Base-by-base conservation (phyloP, 148 eudicot species). In the Chenopodium formosanum region DNA sequence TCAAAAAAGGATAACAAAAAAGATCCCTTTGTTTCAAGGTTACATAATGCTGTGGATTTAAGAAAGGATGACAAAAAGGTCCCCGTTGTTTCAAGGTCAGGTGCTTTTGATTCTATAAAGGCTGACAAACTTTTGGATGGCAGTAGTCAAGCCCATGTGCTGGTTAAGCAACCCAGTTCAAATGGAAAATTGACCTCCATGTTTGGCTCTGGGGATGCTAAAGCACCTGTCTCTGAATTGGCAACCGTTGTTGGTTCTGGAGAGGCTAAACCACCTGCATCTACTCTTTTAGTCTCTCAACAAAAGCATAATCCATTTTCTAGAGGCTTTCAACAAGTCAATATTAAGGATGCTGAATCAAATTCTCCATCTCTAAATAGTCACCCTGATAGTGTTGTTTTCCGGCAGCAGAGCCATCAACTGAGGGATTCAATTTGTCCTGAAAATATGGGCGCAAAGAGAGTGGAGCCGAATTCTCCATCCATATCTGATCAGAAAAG, bases 401-500 rank as follows among this genome's bases (percentile, higher is more conserved):
- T 82, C 73, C 85, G 75, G 81, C 89, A 78, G 25, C 91, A 85
- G 52, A 84, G 79, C 79, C 86, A 86, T 23, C 80, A 75, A 79
- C 80, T 90, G 9, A 85, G 90, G 81, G 83, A 80, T 81, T 8
- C 80, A 37, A 31, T 56, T 13, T 86, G 82, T 83, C 81, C 88
- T 34, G 90, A 83, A 53, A 85, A 78, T 78, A 78, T 78, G 81
- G 80, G 83, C 75, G 37, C 62, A 20, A 89, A 86, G 83, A 88
- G 83, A 85, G 91, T 89, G 77, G 93, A 92, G 79, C 83, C 82
- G 31, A 92, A 85, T 77, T 73, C 90, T 72, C 89, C 89, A 67
- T 79, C 87, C 47, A 31, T 83, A 68, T 80, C 81, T 77, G 76
- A 74, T 85, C 90, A 79, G 47, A 91, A 81, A 50, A 74, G 80